Conservation (phyloP, 495 filamentous ascomycete genomes). For the Penicillium parvum region DNA sequence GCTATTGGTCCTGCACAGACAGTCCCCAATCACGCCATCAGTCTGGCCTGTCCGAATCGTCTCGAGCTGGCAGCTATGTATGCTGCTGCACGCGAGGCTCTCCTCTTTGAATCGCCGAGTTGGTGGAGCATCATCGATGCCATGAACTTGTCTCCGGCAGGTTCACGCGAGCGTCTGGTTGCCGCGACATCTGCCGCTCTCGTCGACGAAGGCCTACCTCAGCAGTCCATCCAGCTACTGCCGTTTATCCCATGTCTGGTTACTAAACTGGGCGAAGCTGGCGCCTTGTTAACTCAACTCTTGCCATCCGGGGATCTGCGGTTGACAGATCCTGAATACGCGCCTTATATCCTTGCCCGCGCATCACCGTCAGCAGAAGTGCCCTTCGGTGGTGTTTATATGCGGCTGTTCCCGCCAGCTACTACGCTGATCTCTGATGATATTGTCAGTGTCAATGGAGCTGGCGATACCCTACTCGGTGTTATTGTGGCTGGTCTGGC, state of each 20-base stretch:
- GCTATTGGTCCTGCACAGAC: slow-evolving; percentile 33
- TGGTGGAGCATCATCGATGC: slow-evolving; percentile 81
- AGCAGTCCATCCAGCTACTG: slow-evolving; percentile 77
- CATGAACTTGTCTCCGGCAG: slow-evolving; percentile 55
- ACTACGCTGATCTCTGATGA: slow-evolving; percentile 56
- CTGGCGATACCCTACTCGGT: slow-evolving; percentile 89
- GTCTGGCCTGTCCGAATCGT: slow-evolving; percentile 76
- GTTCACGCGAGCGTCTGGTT: slow-evolving; percentile 60
- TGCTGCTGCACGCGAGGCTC: slow-evolving; percentile 53
- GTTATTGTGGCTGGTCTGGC: slow-evolving; percentile 67
- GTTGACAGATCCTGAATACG: slow-evolving; percentile 54
- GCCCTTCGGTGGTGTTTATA: slow-evolving; percentile 73
- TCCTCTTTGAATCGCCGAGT: slow-evolving; percentile 56
- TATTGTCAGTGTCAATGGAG: slow-evolving; percentile 87
- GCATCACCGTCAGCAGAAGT: slow-evolving; percentile 38
- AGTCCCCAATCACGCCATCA: slow-evolving; percentile 59
- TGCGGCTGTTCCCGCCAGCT: slow-evolving; percentile 69
- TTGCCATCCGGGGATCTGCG: slow-evolving; percentile 59
- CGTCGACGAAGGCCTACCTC: slow-evolving; percentile 76
- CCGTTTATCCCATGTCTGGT: slow-evolving; percentile 81
- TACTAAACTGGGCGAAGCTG: slow-evolving; percentile 74
- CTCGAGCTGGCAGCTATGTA: slow-evolving; percentile 78
- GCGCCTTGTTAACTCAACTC: slow-evolving; percentile 73
- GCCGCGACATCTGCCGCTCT: slow-evolving; percentile 53
- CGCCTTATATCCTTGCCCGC: slow-evolving; percentile 66